Conservation (phyloP, 2,329 filamentous ascomycete species). For the Colletotrichum camelliae region DNA sequence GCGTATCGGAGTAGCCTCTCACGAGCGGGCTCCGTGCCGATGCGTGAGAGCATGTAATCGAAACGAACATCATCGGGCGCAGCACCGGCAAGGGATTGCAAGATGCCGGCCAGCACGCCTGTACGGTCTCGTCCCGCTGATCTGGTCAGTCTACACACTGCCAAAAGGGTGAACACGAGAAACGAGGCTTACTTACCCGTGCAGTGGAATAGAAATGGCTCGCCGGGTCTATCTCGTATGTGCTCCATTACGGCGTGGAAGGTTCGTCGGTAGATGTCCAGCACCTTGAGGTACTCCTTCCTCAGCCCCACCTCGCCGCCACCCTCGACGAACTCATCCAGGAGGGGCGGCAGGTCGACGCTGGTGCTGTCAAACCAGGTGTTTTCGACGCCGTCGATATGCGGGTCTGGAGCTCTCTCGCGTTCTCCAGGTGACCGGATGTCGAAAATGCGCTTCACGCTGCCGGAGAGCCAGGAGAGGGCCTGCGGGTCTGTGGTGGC, state of each 20-base stretch:
- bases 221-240: conserved; percentile 48
- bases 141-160: background rate
- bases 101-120: conserved; percentile 53
- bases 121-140: conserved; percentile 62
- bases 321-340: conserved; percentile 49
- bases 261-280: conserved; percentile 45
- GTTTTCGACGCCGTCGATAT: conserved; percentile 47
- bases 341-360: conserved; percentile 39
- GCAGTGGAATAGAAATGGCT: conserved; percentile 59
- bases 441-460: conserved; percentile 55
- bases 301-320: conserved; percentile 49
- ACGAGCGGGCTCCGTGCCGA: conserved; percentile 57
- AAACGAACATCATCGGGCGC: conserved; percentile 43
- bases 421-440: conserved; percentile 53
- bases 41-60: conserved; percentile 60
- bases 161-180: background rate
- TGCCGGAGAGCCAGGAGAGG: conserved; percentile 38
- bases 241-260: conserved; percentile 53
- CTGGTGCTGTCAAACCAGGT: conserved; percentile 44
- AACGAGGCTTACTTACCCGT: conserved; percentile 47
- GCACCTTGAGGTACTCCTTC: conserved; percentile 52
- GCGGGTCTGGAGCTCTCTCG: conserved; percentile 45
- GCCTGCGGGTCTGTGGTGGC: conserved; percentile 33
- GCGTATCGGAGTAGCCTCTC: conserved; percentile 51
- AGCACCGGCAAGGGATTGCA: conserved; percentile 56